phyloP scores from a whole-genome alignment of 108 stramenopile species.

The Aurantiochytrium sp. region DNA sequence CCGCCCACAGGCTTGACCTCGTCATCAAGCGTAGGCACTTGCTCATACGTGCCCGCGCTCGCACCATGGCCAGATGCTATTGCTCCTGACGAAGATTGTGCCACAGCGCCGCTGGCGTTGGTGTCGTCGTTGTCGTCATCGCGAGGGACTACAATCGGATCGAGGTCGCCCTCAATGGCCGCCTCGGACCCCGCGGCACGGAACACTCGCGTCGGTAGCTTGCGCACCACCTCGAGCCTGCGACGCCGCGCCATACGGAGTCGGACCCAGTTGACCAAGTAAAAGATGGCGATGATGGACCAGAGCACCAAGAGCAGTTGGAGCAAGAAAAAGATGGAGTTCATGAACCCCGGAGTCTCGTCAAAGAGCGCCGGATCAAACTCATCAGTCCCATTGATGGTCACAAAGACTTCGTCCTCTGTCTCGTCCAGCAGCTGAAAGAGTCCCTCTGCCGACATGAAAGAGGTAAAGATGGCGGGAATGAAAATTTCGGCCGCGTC shows the following conservation, averaged over 20 bases:
- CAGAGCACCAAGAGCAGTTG: neutral
- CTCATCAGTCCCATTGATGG: neutral
- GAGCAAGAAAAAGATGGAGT: neutral
- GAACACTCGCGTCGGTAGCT: neutral
- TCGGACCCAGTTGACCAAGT: neutral
- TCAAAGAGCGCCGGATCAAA: neutral
- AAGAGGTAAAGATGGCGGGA: neutral
- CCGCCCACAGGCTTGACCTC: neutral
- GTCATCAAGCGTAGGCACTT: neutral
- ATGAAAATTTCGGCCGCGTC: neutral
- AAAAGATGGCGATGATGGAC: neutral
- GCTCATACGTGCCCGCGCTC: neutral
- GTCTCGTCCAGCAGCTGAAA: neutral
- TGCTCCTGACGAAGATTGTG: too few relatives aligned
- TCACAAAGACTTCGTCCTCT: neutral
- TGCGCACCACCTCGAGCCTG: slow-evolving; percentile 1
- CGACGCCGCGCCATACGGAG: neutral
- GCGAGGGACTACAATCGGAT: neutral
- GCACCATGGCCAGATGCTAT: neutral
- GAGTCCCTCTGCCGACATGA: neutral
- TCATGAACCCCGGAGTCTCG: neutral
- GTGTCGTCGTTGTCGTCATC: neutral
- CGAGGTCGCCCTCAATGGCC: neutral
- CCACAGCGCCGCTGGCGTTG: too few relatives aligned
- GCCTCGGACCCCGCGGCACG: neutral